These are phyloP conservation scores for Syncephalastrum sp. DNA, from an alignment of 371 early-diverging fungal species.

Conservation along the genomic window DNA sequence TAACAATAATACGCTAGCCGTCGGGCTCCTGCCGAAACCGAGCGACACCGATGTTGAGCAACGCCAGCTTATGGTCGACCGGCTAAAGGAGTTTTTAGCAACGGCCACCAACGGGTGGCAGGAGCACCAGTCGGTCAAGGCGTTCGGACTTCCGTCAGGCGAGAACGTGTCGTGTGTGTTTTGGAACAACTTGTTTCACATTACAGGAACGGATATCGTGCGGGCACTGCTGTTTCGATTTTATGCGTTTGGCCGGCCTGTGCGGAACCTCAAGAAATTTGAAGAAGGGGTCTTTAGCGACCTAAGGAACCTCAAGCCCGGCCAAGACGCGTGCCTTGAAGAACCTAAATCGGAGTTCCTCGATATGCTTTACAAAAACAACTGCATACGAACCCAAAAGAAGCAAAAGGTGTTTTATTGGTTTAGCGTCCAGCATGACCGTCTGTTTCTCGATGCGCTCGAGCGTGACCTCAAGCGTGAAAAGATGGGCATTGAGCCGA, in stretches of 20 bases:
- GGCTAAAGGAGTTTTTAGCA: constrained; percentile 55
- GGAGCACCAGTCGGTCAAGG: constrained; percentile 44
- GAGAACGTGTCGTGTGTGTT: constrained; percentile 90
- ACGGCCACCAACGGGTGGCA: constrained; percentile 65
- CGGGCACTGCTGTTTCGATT: constrained; percentile 93
- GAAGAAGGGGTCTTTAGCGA: constrained; percentile 99
- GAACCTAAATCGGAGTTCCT: constrained; percentile 97
- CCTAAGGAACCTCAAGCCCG: constrained; percentile 97
- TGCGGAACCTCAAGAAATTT: constrained; percentile 95
- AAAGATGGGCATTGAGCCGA: constrained; percentile 76
- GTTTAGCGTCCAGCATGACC: constrained; percentile 98
- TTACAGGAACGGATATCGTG: constrained; percentile 99
- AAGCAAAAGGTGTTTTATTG: constrained; percentile 99
- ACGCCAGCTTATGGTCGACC: constrained; percentile 45
- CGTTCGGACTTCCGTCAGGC: constrained; percentile 78
- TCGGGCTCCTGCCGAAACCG: constrained; percentile 14
- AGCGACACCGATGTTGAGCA: constrained; percentile 28
- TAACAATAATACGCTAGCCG: constrained; percentile 1
- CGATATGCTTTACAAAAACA: constrained; percentile 96
- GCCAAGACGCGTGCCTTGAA: constrained; percentile 95
- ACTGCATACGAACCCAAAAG: constrained; percentile 99
- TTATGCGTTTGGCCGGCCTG: constrained; percentile 88
- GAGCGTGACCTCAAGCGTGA: constrained; percentile 98
- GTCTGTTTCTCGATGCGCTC: constrained; percentile 95
- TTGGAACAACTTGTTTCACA: constrained; percentile 90